These are phyloP conservation scores for Tremella mesenterica DNA, from an alignment of 768 basidiomycete species.

Conservation along the genomic window DNA sequence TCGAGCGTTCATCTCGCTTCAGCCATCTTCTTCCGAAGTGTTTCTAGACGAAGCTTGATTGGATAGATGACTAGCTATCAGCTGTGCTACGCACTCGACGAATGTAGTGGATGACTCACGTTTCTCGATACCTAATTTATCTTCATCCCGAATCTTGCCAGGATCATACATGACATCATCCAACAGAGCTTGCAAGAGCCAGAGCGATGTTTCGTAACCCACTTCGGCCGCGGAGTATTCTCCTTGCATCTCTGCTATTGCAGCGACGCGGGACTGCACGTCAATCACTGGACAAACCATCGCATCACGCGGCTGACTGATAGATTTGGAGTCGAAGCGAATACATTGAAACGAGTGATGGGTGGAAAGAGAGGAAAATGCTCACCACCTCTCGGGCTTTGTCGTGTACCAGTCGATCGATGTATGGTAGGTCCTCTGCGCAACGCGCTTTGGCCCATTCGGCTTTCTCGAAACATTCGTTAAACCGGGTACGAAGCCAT, in stretches of 20 bases:
- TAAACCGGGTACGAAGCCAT: conserved; percentile 90
- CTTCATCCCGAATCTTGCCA: conserved; percentile 42
- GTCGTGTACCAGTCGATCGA: conserved; percentile 88
- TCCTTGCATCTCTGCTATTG: conserved; percentile 78
- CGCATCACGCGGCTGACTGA: not conserved
- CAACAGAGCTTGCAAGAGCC: conserved; percentile 85
- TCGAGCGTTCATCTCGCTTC: conserved; percentile 11
- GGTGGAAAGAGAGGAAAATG: too few species aligned
- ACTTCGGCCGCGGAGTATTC: conserved; percentile 79
- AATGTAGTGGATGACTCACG: conserved; percentile 32
- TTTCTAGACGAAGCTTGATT: conserved; percentile 23
- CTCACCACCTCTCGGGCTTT: conserved; percentile 75
- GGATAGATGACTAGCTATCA: conserved; percentile 21
- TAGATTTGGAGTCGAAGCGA: not conserved
- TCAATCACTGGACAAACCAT: not conserved
- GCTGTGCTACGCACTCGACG: not conserved
- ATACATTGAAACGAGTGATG: too few species aligned
- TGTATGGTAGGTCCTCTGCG: conserved; percentile 63
- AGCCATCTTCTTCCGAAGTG: conserved; percentile 24
- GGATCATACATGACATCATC: conserved; percentile 55
- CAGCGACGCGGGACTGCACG: conserved; percentile 82
- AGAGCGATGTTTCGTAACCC: conserved; percentile 87
- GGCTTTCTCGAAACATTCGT: conserved; percentile 88
- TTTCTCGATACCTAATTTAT: conserved; percentile 44
- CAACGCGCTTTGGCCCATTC: conserved; percentile 49